Evolutionary conservation across 345 rosid genomes (phyloP).

Genomic region (Sonneratia caseolaris): DNA sequence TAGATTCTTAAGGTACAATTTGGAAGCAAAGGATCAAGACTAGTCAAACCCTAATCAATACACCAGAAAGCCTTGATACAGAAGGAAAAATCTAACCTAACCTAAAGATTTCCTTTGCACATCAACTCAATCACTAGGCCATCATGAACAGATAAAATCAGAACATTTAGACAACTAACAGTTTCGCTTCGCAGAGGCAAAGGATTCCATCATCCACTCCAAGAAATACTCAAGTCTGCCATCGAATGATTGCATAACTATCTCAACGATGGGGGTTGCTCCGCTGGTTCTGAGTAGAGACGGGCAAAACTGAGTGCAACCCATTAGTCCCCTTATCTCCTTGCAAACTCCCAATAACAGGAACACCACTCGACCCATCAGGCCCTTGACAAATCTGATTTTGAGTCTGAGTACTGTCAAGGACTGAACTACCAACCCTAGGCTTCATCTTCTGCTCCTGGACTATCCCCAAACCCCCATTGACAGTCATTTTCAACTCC

Average conservation of each 20-base stretch:
- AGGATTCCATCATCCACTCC: background rate
- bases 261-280: background rate
- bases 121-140: background rate
- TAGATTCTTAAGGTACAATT: too few relatives aligned
- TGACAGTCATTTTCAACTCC: background rate
- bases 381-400: slow-evolving; percentile 1
- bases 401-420: background rate
- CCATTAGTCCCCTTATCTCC: slow-evolving; percentile 3
- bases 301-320: slow-evolving; percentile 6
- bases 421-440: background rate
- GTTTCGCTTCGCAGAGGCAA: background rate
- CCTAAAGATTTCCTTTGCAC: background rate
- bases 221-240: background rate
- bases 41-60: too few relatives aligned
- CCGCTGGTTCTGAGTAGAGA: background rate
- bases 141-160: background rate
- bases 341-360: slow-evolving; percentile 4
- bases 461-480: slow-evolving; percentile 6
- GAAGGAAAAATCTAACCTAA: background rate
- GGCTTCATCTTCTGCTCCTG: slow-evolving; percentile 12
- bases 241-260: background rate
- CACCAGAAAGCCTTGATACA: background rate
- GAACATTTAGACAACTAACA: background rate
- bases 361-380: slow-evolving; percentile 1
- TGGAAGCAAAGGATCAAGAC: too few relatives aligned